These are phyloP conservation scores for Adansonia digitata DNA, from an alignment of 345 rosid species.

Conservation along the genomic window DNA sequence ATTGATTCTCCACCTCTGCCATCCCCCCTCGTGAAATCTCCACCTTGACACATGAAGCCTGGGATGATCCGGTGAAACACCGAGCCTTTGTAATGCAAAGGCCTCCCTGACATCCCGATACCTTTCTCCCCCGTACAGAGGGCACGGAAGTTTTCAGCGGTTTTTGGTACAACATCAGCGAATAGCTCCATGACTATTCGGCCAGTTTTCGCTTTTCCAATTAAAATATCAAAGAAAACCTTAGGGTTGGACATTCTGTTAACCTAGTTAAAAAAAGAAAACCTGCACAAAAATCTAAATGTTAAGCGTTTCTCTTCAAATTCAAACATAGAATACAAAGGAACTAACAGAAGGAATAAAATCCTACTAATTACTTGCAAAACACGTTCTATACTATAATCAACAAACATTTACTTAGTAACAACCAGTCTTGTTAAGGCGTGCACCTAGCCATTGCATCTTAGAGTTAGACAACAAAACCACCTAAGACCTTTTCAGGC, in stretches of 20 bases:
- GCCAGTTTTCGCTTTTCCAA: constrained; percentile 62
- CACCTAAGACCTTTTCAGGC: too few relatives aligned
- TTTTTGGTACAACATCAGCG: constrained; percentile 62
- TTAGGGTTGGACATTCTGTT: constrained; percentile 57
- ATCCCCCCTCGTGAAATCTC: constrained; percentile 79
- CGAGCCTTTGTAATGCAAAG: constrained; percentile 71
- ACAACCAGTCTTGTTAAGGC: too few relatives aligned
- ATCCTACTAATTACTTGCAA: not conserved
- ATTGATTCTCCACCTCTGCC: constrained; percentile 92
- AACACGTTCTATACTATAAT: not conserved
- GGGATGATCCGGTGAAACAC: constrained; percentile 86
- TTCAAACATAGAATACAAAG: not conserved
- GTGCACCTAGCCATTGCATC: too few relatives aligned
- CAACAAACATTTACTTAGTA: not conserved
- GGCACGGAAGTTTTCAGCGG: constrained; percentile 75
- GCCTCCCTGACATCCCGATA: constrained; percentile 52
- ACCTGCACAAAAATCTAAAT: constrained; percentile 12
- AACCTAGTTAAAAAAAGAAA: constrained; percentile 9
- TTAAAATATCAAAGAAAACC: constrained; percentile 68
- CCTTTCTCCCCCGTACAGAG: constrained; percentile 86
- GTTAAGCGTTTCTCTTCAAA: not conserved
- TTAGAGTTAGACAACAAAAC: too few relatives aligned
- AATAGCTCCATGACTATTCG: constrained; percentile 77
- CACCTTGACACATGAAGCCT: constrained; percentile 87
- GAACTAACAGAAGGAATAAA: not conserved